phyloP scores from a whole-genome alignment of 1,284 basidiomycete species.

The Austroboletus niveus region DNA sequence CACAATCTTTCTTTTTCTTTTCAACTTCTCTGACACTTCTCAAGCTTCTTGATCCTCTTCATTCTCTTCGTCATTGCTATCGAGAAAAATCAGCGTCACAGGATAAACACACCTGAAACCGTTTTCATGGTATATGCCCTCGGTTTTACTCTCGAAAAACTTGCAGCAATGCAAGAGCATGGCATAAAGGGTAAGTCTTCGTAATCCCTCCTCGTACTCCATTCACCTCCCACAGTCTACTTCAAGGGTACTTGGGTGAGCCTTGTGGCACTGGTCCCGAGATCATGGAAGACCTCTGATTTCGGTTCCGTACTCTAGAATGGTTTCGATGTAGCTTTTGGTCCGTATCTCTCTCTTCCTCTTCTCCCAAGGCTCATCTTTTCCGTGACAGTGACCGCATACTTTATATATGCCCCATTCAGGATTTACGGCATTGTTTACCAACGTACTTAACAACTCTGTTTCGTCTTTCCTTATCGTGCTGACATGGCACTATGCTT shows the following conservation, averaged over 20 bases:
- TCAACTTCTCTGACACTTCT: conserved; percentile 53
- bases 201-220: neutral
- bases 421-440: conserved; percentile 68
- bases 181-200: conserved; percentile 67
- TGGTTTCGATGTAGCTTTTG: conserved; percentile 87
- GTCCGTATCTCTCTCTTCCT: conserved; percentile 34
- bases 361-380: conserved; percentile 10
- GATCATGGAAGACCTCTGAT: conserved; percentile 22
- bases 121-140: conserved; percentile 83
- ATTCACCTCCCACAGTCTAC: conserved; percentile 53
- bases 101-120: conserved; percentile 63
- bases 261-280: conserved; percentile 11
- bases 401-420: conserved; percentile 69
- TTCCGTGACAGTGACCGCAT: conserved; percentile 62
- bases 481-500: conserved; percentile 3
- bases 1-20: conserved; percentile 31
- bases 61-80: conserved; percentile 81
- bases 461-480: neutral
- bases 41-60: conserved; percentile 82
- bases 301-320: conserved; percentile 50
- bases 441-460: conserved; percentile 41
- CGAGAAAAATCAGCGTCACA: conserved; percentile 63
- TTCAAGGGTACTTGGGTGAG: conserved; percentile 81
- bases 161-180: conserved; percentile 93
- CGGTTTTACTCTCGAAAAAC: conserved; percentile 88